A percentile compares a stretch with the other conserved stretches of the same genome.
These are phyloP conservation scores for Calonectria honghensis DNA, from an alignment of 2,329 filamentous ascomycete species.

Conservation along the genomic window DNA sequence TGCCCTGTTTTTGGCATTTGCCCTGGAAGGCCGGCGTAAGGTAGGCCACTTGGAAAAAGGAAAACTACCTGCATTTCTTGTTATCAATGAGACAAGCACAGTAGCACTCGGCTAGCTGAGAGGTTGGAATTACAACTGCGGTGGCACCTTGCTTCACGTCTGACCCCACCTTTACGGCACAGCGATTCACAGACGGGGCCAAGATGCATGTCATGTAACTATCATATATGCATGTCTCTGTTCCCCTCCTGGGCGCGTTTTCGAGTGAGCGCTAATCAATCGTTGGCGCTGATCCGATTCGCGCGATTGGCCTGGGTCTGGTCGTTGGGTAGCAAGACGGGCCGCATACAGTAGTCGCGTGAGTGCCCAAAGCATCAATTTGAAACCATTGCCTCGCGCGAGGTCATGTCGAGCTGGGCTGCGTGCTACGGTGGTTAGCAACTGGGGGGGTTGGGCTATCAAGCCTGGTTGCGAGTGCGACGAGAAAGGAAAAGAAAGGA, in stretches of 20 bases:
- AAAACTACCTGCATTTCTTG: not conserved
- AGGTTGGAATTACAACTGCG: not conserved
- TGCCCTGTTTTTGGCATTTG: not conserved
- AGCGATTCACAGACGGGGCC: not conserved
- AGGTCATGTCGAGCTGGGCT: not conserved
- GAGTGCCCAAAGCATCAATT: not conserved
- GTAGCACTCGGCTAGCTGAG: not conserved
- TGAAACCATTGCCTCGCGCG: not conserved
- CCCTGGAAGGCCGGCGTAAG: too few relatives aligned
- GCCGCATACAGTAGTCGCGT: not conserved
- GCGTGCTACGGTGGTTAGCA: not conserved
- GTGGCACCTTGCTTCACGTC: not conserved
- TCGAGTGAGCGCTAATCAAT: not conserved
- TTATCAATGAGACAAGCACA: not conserved
- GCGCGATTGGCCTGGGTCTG: not conserved
- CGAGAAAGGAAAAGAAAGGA: not conserved
- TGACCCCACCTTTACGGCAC: not conserved
- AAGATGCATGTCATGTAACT: not conserved
- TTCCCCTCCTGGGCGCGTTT: not conserved
- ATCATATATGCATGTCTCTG: constrained; percentile 2
- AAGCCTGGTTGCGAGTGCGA: not conserved
- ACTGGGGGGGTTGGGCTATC: not conserved
- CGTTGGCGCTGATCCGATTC: not conserved
- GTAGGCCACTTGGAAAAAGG: not conserved
- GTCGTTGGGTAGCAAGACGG: not conserved